Evolutionary conservation across 2,329 filamentous ascomycete species (phyloP).

Genomic region (Paraconiothyrium brasiliense): DNA sequence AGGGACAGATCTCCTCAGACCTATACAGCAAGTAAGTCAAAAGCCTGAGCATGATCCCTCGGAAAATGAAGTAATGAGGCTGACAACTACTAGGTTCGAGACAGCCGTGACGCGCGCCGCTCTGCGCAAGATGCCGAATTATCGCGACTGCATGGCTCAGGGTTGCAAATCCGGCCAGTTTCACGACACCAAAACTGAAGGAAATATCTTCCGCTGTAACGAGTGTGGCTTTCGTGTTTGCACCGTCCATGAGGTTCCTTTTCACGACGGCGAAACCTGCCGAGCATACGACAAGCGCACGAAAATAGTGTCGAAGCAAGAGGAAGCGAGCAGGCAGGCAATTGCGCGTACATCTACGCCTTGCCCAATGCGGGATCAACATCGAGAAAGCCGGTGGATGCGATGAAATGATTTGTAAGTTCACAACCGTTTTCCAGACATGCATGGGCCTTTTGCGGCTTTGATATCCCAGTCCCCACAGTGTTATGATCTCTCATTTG

Average conservation of each 20-base stretch:
- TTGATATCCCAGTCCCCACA: too few species aligned
- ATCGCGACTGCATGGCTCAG: conserved; percentile 60
- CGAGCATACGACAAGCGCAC: conserved; percentile 44
- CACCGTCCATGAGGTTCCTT: conserved; percentile 39
- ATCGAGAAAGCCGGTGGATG: conserved; percentile 51
- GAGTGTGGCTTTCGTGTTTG: conserved; percentile 47
- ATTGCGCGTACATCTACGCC: conserved; percentile 37
- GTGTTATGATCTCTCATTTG: too few species aligned
- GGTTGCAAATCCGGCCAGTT: conserved; percentile 62
- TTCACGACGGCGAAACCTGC: conserved; percentile 51
- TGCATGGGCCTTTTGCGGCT: too few species aligned
- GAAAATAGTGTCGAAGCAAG: conserved; percentile 22
- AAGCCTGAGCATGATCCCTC: too few species aligned
- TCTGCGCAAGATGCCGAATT: conserved; percentile 55
- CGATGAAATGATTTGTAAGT: conserved; percentile 46
- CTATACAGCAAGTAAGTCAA: conserved; percentile 53
- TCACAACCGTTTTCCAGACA: too few species aligned
- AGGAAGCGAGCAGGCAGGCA: conserved; percentile 25
- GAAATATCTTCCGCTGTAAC: conserved; percentile 53
- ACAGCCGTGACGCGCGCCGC: conserved; percentile 53
- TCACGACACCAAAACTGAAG: conserved; percentile 56
- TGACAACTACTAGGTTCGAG: conserved; percentile 45
- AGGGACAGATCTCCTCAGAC: conserved; percentile 53
- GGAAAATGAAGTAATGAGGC: background rate
- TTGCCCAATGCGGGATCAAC: conserved; percentile 47